Base-by-base conservation (phyloP, 495 filamentous ascomycete genomes). In the Aspergillus saccharolyticus region DNA sequence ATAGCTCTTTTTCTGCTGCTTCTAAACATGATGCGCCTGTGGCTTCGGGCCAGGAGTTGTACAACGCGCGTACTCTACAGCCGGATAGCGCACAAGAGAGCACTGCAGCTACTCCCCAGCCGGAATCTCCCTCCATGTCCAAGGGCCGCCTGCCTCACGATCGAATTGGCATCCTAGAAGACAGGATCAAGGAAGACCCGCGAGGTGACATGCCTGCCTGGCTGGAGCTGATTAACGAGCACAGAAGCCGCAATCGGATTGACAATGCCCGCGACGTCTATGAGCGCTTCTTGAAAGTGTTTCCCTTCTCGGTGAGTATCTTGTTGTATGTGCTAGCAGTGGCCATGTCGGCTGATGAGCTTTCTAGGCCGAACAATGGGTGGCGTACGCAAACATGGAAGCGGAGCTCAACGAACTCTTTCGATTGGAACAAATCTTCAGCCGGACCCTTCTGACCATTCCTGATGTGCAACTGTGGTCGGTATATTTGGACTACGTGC, bases 401-500 rank as follows among this genome's bases (percentile, higher is more conserved):
- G 78, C 93, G 16, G 85, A 89, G 53, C 78, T 89, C 54, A 87
- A 94, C 60, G 87, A 95, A 58, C 83, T 91, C 50, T 74, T 73
- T 56, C 83, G 81, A 42, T 81, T 91, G 25, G 95, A 97, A 71
- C 78, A 82, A 45, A 88, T 97, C 24, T 95, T 98, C 70, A 81
- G 77, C 56, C 82, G 80, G 53, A 89, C 83, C 44, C 82, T 98
- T 44, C 71, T 88, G 57, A 74, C 78, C 19, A 84, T 89, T 15
- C 88, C 87, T 17, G 87, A 91, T 69, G 84, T 97, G 28, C 80
- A 86, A 51, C 83, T 98, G 8, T 98, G 92, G 93, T 89, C 85
- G 17, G 81, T 87, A n/a, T 98, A 98, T 68, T 79, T 98, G 39
- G 89, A 96, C 70, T 97, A 97, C 69, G 85, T 97, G 58, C 92